Conservation (phyloP, 352 stramenopile genomes). For the Pythium coloratum region DNA sequence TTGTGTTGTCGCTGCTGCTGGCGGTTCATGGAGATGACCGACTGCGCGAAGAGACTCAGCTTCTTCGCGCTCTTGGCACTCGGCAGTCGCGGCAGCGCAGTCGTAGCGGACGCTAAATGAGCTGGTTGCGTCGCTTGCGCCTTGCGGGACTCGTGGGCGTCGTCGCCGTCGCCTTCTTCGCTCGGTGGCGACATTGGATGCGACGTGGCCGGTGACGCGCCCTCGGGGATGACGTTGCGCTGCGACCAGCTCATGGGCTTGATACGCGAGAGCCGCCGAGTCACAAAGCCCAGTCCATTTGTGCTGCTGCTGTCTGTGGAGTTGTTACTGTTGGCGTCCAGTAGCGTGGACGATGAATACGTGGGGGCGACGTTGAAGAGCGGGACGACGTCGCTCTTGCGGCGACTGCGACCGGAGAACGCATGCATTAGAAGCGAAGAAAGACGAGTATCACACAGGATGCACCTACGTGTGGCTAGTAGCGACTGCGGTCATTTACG, state of each 20-base stretch:
- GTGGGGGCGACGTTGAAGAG: slow-evolving; percentile 3
- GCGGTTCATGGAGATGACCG: slow-evolving; percentile 17
- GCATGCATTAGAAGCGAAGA: slow-evolving; percentile 4
- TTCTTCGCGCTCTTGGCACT: not conserved
- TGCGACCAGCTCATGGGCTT: slow-evolving; percentile 12
- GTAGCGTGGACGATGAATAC: not conserved
- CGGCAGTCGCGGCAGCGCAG: slow-evolving; percentile 5
- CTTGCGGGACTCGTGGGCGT: not conserved
- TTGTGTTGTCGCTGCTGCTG: slow-evolving; percentile 6
- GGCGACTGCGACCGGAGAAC: slow-evolving; percentile 7
- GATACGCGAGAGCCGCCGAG: slow-evolving; percentile 9
- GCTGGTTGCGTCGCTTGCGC: not conserved
- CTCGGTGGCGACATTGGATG: not conserved
- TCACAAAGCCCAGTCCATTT: not conserved
- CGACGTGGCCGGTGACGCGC: not conserved
- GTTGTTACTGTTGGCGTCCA: not conserved
- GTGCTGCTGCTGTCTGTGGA: not conserved
- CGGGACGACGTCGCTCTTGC: slow-evolving; percentile 23
- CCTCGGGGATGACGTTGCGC: slow-evolving; percentile 6
- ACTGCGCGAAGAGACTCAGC: slow-evolving; percentile 9
- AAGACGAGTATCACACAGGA: not conserved
- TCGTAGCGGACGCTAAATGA: not conserved
- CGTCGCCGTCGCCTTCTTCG: not conserved
- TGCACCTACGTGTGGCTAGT: not conserved
- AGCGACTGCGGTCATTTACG: not conserved